These are phyloP conservation scores for Microcera coccophila DNA, from an alignment of 2,329 filamentous ascomycete species.

Conservation along the genomic window DNA sequence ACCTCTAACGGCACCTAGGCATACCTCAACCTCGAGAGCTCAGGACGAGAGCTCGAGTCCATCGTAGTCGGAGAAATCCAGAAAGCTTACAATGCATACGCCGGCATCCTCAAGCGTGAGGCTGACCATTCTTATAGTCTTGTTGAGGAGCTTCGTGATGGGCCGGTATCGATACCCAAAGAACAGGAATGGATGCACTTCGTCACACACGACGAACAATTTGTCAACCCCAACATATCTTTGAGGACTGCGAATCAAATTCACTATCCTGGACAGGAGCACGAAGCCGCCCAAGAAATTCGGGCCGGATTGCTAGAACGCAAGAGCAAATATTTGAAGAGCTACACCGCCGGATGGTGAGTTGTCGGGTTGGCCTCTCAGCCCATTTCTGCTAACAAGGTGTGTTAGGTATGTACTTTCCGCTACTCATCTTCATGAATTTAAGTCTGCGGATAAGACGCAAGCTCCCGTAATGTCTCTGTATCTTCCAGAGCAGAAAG, in stretches of 20 bases:
- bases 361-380: conserved; percentile 26
- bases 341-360: conserved; percentile 91
- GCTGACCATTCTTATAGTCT: conserved; percentile 75
- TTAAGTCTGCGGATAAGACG: conserved; percentile 93
- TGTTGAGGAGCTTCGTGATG: conserved; percentile 75
- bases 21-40: conserved; percentile 89
- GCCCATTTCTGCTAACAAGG: conserved; percentile 6
- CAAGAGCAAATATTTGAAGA: conserved; percentile 98
- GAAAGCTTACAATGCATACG: conserved; percentile 93
- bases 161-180: conserved; percentile 88
- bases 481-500: conserved; percentile 89
- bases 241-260: conserved; percentile 77
- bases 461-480: conserved; percentile 95
- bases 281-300: conserved; percentile 77
- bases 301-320: conserved; percentile 88
- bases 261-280: conserved; percentile 84
- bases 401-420: conserved; percentile 80
- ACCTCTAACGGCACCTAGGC: conserved; percentile 54
- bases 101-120: conserved; percentile 86
- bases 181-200: conserved; percentile 88
- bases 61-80: conserved; percentile 98
- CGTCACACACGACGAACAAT: conserved; percentile 74
- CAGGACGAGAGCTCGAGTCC: conserved; percentile 88
- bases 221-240: conserved; percentile 80
- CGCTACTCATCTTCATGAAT: conserved; percentile 95